These are phyloP conservation scores for Alternaria longipes DNA, from an alignment of 2,329 filamentous ascomycete species.

Conservation along the genomic window DNA sequence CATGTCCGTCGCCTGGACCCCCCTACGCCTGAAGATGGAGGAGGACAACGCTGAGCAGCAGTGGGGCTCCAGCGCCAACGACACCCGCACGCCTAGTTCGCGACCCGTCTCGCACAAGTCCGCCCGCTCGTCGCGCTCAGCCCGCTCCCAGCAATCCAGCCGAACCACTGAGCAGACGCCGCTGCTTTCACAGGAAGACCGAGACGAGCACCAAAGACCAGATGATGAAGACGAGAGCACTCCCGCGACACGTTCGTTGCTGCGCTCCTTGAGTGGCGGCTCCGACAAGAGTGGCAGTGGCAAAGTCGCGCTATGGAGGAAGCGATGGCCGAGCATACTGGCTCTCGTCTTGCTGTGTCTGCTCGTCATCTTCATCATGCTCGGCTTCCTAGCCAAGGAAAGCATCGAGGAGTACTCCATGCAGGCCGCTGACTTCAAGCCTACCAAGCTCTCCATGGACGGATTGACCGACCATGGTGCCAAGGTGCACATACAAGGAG, in stretches of 20 bases:
- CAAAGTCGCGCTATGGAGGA: conserved; percentile 48
- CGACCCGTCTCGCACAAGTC: conserved; percentile 52
- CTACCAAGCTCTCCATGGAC: conserved; percentile 84
- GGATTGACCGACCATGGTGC: conserved; percentile 83
- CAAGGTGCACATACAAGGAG: conserved; percentile 80
- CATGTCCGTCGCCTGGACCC: conserved; percentile 20
- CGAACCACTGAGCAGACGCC: conserved; percentile 53
- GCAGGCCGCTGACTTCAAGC: conserved; percentile 81
- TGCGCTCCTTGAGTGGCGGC: conserved; percentile 46
- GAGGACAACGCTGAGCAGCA: conserved; percentile 43
- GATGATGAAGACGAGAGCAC: conserved; percentile 30
- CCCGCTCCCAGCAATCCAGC: conserved; percentile 43
- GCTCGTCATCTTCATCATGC: conserved; percentile 74
- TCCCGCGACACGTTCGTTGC: conserved; percentile 49
- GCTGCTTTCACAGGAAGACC: conserved; percentile 45
- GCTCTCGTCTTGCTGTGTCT: conserved; percentile 73
- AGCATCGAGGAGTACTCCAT: conserved; percentile 87
- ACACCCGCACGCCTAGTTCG: conserved; percentile 47
- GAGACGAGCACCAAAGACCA: conserved; percentile 34
- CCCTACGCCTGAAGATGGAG: conserved; percentile 18
- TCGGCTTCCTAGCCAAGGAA: conserved; percentile 83
- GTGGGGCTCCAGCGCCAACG: conserved; percentile 39
- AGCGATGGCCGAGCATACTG: conserved; percentile 80
- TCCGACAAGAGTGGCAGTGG: conserved; percentile 24
- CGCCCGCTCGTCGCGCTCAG: conserved; percentile 44